phyloP scores from a whole-genome alignment of 2,329 filamentous ascomycete genomes.

The Orbilia quercus region DNA sequence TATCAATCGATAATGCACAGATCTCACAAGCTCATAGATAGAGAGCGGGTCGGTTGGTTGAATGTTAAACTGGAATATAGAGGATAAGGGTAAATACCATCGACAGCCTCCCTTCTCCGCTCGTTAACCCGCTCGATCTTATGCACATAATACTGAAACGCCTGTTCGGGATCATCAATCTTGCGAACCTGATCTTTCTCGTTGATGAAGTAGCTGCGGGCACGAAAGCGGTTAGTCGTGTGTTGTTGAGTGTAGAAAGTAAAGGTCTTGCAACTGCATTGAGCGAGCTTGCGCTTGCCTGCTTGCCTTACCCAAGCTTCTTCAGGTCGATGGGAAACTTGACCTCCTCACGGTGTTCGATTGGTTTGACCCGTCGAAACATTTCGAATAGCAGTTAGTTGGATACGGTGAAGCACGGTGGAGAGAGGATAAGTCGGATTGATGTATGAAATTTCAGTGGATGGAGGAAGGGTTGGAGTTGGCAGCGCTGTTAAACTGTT shows the following conservation, averaged over 20 bases:
- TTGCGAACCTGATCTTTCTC: conserved; percentile 78
- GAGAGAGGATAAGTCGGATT: not conserved
- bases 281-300: too few species aligned
- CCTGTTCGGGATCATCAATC: conserved; percentile 73
- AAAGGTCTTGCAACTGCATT: not conserved
- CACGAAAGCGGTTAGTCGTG: not conserved
- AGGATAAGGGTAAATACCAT: conserved; percentile 69
- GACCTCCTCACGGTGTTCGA: conserved; percentile 78
- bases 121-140: conserved; percentile 77
- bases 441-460: not conserved
- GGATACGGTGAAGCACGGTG: not conserved
- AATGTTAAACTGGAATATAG: too few species aligned
- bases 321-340: conserved; percentile 74
- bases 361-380: conserved; percentile 74
- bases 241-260: conserved; percentile 14
- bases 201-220: conserved; percentile 79
- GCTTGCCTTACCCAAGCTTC: conserved; percentile 79
- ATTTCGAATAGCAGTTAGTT: conserved; percentile 66
- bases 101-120: conserved; percentile 77
- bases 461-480: not conserved
- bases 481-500: too few species aligned
- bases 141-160: conserved; percentile 79
- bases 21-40: too few species aligned
- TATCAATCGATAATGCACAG: too few species aligned
- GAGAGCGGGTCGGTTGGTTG: too few species aligned